phyloP scores from a whole-genome alignment of 345 rosid genomes.

The Erucastrum elatum region DNA sequence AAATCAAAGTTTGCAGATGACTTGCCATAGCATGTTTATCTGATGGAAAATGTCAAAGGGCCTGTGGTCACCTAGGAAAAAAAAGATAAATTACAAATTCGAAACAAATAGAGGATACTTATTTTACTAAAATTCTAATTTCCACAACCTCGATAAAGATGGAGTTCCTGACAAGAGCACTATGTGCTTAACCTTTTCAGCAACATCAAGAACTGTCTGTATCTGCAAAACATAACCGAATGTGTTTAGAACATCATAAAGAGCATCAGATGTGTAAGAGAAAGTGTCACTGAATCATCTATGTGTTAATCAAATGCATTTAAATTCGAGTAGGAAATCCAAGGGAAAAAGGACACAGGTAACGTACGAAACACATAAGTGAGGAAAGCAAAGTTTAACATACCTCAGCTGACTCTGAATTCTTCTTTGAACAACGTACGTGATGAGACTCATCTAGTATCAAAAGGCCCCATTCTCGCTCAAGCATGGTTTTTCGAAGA shows the following conservation, averaged over 20 bases:
- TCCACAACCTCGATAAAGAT: slow-evolving; percentile 90
- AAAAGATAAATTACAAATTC: slow-evolving; percentile 15
- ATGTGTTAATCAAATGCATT: slow-evolving; percentile 4
- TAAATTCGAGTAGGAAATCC: not conserved
- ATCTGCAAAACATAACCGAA: slow-evolving; percentile 47
- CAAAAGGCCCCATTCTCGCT: slow-evolving; percentile 79
- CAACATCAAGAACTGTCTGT: slow-evolving; percentile 77
- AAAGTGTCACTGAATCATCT: slow-evolving; percentile 19
- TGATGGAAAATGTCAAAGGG: slow-evolving; percentile 97
- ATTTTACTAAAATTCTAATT: slow-evolving; percentile 18
- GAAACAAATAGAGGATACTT: slow-evolving; percentile 14
- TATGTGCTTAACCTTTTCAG: slow-evolving; percentile 67
- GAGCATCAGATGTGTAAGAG: slow-evolving; percentile 16
- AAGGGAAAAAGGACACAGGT: not conserved
- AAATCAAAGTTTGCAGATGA: slow-evolving; percentile 35
- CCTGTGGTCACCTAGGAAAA: slow-evolving; percentile 68
- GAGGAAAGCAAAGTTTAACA: slow-evolving; percentile 2
- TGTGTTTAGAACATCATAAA: slow-evolving; percentile 19
- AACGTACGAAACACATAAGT: not conserved
- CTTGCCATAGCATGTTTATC: slow-evolving; percentile 91
- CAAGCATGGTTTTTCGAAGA: slow-evolving; percentile 68
- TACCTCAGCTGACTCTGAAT: slow-evolving; percentile 80
- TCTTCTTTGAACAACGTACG: slow-evolving; percentile 71
- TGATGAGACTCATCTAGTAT: slow-evolving; percentile 97
- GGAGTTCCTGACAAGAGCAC: slow-evolving; percentile 95